Conservation (phyloP, 176 grass and related monocot genomes). For the sorghum (Sorghum bicolor) region Sorghum_bicolor_NCBIv3 NC_012871.2:75154501-75155000, state of each 20-base stretch:
- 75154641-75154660: slow-evolving; percentile 77
- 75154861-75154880: slow-evolving; percentile 24
- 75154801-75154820: slow-evolving; percentile 19
- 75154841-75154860: slow-evolving; percentile 17
- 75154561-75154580: slow-evolving; percentile 59
- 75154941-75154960: neutral
- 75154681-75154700: slow-evolving; percentile 84
- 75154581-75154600: slow-evolving; percentile 57
- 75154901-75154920: neutral
- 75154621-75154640: slow-evolving; percentile 78
- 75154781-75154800: slow-evolving; percentile 16
- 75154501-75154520: slow-evolving; percentile 87
- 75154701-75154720: slow-evolving; percentile 75
- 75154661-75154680: slow-evolving; percentile 71
- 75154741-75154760: neutral
- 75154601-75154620: slow-evolving; percentile 65
- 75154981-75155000: neutral
- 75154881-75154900: neutral
- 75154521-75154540: slow-evolving; percentile 74
- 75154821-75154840: slow-evolving; percentile 4
- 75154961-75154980: neutral
- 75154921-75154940: slow-evolving; percentile 11
- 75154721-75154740: neutral
- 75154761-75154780: slow-evolving; percentile 25
- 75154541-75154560: slow-evolving; percentile 58